Evolutionary conservation across 352 stramenopile species (phyloP).

Genomic region (Phytophthora aleatoria): DNA sequence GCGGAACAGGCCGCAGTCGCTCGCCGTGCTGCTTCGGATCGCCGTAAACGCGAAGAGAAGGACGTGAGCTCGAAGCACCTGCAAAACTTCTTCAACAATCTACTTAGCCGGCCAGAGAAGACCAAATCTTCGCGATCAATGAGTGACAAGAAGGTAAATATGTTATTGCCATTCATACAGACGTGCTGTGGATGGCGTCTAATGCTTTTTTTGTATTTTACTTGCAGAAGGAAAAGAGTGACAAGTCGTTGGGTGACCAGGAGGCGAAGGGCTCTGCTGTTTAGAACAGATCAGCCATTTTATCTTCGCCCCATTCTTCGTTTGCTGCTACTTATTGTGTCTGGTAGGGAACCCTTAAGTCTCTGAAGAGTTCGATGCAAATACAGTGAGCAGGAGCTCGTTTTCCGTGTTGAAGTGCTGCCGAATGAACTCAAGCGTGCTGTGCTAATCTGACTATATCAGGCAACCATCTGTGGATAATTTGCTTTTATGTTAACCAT

Average conservation of each 20-base stretch:
- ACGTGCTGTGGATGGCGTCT: neutral
- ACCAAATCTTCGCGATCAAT: conserved; percentile 70
- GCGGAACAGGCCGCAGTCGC: conserved; percentile 68
- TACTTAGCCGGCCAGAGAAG: conserved; percentile 85
- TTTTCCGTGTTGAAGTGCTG: neutral
- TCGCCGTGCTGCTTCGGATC: conserved; percentile 70
- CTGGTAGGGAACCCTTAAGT: neutral
- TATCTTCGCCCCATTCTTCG: neutral
- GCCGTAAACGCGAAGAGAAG: conserved; percentile 80
- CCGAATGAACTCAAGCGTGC: no score
- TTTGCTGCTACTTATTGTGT: conserved; percentile 10
- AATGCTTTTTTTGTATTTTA: conserved; percentile 1
- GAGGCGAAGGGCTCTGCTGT: conserved; percentile 47
- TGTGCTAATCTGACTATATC: neutral
- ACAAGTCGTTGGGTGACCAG: conserved; percentile 63
- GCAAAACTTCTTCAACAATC: conserved; percentile 89
- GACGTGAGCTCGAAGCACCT: conserved; percentile 87
- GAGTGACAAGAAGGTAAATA: conserved; percentile 65
- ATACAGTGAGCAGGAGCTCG: conserved; percentile 2
- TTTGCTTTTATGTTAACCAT: neutral
- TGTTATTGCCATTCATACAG: neutral
- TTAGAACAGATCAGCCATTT: conserved; percentile 6
- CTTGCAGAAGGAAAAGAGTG: conserved; percentile 69
- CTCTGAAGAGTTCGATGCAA: neutral
- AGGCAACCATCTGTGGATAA: no score